phyloP scores from a whole-genome alignment of 345 rosid species.

The Eucalyptus pauciflora region DNA sequence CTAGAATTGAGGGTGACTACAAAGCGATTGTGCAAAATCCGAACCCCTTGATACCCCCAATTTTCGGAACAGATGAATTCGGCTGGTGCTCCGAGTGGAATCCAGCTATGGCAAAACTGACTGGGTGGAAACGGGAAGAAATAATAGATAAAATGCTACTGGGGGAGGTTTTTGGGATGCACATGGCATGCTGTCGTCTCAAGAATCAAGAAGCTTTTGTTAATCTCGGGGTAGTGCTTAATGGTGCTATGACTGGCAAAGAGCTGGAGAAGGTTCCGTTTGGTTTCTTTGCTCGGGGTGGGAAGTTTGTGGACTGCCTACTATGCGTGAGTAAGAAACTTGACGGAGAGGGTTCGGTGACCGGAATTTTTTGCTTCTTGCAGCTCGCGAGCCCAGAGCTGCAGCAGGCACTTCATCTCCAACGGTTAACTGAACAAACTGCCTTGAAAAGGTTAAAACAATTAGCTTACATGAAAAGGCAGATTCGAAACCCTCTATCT shows the following conservation, averaged over 20 bases:
- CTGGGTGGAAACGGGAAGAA: slow-evolving; percentile 78
- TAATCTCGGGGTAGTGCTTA: slow-evolving; percentile 65
- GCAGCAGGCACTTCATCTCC: slow-evolving; percentile 87
- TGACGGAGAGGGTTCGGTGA: slow-evolving; percentile 60
- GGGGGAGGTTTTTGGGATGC: slow-evolving; percentile 81
- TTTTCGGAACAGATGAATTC: slow-evolving; percentile 80
- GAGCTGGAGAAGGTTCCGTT: slow-evolving; percentile 73
- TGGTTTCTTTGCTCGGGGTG: slow-evolving; percentile 59
- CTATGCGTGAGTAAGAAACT: slow-evolving; percentile 75
- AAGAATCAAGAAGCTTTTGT: slow-evolving; percentile 80
- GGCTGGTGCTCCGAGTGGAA: slow-evolving; percentile 99
- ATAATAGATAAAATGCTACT: slow-evolving; percentile 78
- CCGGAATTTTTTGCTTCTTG: slow-evolving; percentile 89
- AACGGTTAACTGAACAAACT: slow-evolving; percentile 70
- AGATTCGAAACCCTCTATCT: slow-evolving; percentile 67
- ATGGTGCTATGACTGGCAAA: slow-evolving; percentile 60
- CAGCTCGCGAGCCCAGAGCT: slow-evolving; percentile 91
- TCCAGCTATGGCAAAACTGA: slow-evolving; percentile 73
- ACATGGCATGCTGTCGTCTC: slow-evolving; percentile 60
- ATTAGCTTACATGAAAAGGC: slow-evolving; percentile 73
- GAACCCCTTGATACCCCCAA: slow-evolving; percentile 89
- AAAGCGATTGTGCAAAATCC: slow-evolving; percentile 88
- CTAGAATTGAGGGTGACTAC: slow-evolving; percentile 95
- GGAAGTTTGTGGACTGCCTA: slow-evolving; percentile 74
- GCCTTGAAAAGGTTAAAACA: slow-evolving; percentile 67